Evolutionary conservation across 73 alveolate species (phyloP), one percentile per base, ranked within the genome.

Genomic region (Tetrahymena thermophila): DNA sequence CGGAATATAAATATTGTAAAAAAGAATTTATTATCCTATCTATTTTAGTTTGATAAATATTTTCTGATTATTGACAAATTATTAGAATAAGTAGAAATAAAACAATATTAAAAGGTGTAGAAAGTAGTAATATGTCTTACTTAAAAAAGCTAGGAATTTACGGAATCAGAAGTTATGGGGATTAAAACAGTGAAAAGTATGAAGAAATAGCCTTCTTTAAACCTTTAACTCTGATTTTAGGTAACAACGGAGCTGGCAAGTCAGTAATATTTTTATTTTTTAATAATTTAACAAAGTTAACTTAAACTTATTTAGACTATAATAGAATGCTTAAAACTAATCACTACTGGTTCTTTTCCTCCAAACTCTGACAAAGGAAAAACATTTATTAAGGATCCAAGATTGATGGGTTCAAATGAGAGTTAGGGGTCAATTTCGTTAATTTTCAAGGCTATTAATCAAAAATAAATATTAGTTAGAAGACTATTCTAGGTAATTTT

Each of bases 221-320:
- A n/a, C 89, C 89, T 97, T 96, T 98, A 57, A 98, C 99, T 17
- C 96, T 98, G 40, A 98, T 98, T 34, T 97, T 98, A 40, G 99
- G 99, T 28, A 98, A 98, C 84, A 98, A 98, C 95, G 99, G 99
- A 34, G 98, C 99, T 95, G 99, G 99, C 10, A 98, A 98, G 96
- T 98, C 99, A 34, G 89, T 71, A 71, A 71, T 17, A 71, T 23
- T 56, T 56, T 56, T 56, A 71, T 71, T 71, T 17, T 98, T 98
- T 10, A 13, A 23, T 19, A 42, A 83, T 57, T 94, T 84, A 35
- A 23, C 50, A 43, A 34, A 43, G 43, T 85, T 11, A 71, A 17
- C 15, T 94, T 37, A 56, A 85, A 85, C 38, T 94, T 71, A 37
- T 96, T 94, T 97, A 98, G 99, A 98, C 99, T 43, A 98, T 98